Conservation (phyloP, 2,329 filamentous ascomycete genomes). For the Talaromyces sp. region DNA sequence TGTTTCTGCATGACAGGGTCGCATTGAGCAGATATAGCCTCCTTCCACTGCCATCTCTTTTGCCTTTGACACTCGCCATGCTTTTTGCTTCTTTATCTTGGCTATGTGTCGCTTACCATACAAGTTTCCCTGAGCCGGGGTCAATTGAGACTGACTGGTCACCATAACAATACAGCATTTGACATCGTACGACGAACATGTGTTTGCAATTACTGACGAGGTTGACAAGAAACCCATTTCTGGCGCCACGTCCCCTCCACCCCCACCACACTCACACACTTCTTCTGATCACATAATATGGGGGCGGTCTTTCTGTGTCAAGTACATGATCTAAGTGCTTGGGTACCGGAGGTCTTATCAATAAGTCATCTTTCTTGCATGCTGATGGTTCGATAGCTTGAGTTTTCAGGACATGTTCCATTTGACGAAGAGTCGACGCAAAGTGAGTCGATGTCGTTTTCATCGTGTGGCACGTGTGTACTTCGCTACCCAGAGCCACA, state of each 20-base stretch:
- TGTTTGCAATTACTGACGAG: not conserved
- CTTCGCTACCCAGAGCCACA: not conserved
- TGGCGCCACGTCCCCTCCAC: not conserved
- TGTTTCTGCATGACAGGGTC: constrained; percentile 9
- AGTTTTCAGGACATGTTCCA: not conserved
- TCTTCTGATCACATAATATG: not conserved
- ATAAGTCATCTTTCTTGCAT: not conserved
- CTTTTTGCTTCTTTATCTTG: not conserved
- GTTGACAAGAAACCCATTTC: not conserved
- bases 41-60: not conserved
- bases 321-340: too few species aligned
- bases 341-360: not conserved
- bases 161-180: not conserved
- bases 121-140: not conserved
- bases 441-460: not conserved
- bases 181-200: not conserved
- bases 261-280: constrained; percentile 8
- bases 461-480: not conserved
- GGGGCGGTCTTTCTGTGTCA: not conserved
- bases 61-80: not conserved
- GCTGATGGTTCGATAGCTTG: not conserved
- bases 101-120: not conserved
- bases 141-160: not conserved
- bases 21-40: constrained; percentile 1
- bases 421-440: too few species aligned